Evolutionary conservation across 805 yeast genomes (phyloP).

Genomic region (Wickerhamiella spandovensis): DNA sequence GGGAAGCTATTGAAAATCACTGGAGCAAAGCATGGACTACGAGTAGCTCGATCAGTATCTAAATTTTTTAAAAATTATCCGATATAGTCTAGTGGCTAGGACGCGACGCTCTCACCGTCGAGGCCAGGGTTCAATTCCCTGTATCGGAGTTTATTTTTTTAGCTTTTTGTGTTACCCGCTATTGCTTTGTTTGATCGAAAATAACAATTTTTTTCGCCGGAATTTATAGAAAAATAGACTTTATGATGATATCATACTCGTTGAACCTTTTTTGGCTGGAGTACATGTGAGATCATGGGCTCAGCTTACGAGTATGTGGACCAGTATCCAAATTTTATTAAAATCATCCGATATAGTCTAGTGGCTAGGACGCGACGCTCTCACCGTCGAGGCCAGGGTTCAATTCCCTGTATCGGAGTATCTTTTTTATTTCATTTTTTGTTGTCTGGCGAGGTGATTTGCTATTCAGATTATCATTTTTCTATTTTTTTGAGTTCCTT

Average conservation of each 20-base stretch:
- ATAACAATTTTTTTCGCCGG: too few species aligned
- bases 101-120: slow-evolving; percentile 4
- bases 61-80: neutral
- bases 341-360: slow-evolving; percentile 3
- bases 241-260: too few species aligned
- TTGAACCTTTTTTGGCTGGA: too few species aligned
- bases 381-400: slow-evolving; percentile 6
- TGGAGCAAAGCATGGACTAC: neutral
- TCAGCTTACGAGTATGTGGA: neutral
- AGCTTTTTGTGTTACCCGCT: too few species aligned
- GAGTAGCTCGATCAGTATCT: neutral
- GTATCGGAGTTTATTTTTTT: neutral
- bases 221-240: too few species aligned
- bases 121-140: slow-evolving; percentile 5
- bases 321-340: neutral
- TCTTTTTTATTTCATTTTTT: neutral
- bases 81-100: slow-evolving; percentile 5
- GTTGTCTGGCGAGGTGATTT: too few species aligned
- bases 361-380: slow-evolving; percentile 4
- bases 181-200: too few species aligned
- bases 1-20: too few species aligned
- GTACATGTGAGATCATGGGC: too few species aligned
- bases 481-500: neutral
- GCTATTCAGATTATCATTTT: neutral
- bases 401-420: slow-evolving; percentile 2